Percentiles rank a stretch among this genome's conserved stretches.
phyloP scores from a whole-genome alignment of 345 rosid genomes.

The Acer campestre region DNA sequence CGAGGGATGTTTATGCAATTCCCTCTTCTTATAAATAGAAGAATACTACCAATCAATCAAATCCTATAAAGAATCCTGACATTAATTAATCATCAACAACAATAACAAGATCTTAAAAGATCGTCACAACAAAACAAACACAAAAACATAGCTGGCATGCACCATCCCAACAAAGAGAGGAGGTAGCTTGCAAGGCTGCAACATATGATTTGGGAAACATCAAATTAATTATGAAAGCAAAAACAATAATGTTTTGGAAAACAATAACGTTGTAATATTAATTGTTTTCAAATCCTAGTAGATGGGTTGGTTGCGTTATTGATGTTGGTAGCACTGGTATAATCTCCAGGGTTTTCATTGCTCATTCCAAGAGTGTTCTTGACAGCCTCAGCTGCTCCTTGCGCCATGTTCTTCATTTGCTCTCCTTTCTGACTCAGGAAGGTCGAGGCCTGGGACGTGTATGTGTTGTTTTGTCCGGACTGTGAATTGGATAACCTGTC shows the following conservation, averaged over 20 bases:
- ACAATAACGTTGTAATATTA: too few species aligned
- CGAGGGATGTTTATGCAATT: too few species aligned
- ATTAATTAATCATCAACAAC: not conserved
- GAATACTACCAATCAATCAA: too few species aligned
- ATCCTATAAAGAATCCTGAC: not conserved
- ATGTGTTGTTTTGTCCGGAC: not conserved
- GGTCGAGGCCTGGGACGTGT: constrained; percentile 22
- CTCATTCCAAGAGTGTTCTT: constrained; percentile 36
- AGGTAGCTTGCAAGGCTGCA: too few species aligned
- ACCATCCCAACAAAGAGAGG: not conserved
- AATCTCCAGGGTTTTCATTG: not conserved
- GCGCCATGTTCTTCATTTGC: constrained; percentile 33
- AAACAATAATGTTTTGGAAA: not conserved
- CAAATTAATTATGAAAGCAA: not conserved
- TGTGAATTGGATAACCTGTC: not conserved
- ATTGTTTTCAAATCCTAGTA: not conserved
- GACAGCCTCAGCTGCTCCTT: constrained; percentile 34
- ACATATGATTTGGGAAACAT: not conserved
- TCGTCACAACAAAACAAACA: not conserved
- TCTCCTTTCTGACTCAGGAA: constrained; percentile 24
- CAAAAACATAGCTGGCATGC: not conserved
- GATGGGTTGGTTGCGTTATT: not conserved
- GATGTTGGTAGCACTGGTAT: not conserved
- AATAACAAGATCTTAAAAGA: too few species aligned
- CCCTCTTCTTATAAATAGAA: too few species aligned